Base-by-base conservation (phyloP, 768 basidiomycete species). In the Pisolithus albus region DNA sequence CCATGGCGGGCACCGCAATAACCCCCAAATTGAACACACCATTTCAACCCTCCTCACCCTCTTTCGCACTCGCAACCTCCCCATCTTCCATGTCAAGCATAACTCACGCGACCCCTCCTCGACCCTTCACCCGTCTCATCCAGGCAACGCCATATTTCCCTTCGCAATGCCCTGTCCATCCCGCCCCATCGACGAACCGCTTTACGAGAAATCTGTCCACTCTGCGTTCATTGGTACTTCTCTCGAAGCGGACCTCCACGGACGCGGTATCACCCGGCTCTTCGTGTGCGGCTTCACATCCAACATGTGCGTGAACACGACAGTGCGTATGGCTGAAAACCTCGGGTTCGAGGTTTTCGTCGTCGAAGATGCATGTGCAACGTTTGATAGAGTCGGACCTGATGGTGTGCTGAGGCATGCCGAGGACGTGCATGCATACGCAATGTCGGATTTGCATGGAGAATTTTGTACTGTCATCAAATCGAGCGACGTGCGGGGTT, bases 181-280 rank as follows among this genome's bases (percentile, higher is more conserved):
- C 1, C 34, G 34, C 15, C 18, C n/a, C 8, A 21, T 8, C 9
- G 59, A 49, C 42, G 59, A 64, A 40, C 28, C 52, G 26, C n/a
- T 61, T 10, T 60, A 60, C 48, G 51, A 57, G 28, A 64, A 64
- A 50, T 47, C 53, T 41, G 63, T 61, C 40, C 59, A 59, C 49
- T 62, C 61, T 7, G 52, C 52, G 11, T 64, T 64, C 55, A 62
- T 64, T 28, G 63, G 63, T 21, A 64, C 61, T n/a, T 54, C 52
- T 1, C 54, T 64, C 8, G 61, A 64, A 42, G 50, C 46, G 42
- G 53, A 56, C 21, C 56, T 64, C 15, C 55, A 54, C 1, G 49
- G 48, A 5, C 39, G 21, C 1, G 36, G 48, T 11, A 61, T 64
- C 24, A 53, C 56, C 19, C 58, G 49, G 5, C 52, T 64, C 34